These are phyloP conservation scores for Lentinula lateritia DNA, from an alignment of 768 basidiomycete species.

Conservation along the genomic window DNA sequence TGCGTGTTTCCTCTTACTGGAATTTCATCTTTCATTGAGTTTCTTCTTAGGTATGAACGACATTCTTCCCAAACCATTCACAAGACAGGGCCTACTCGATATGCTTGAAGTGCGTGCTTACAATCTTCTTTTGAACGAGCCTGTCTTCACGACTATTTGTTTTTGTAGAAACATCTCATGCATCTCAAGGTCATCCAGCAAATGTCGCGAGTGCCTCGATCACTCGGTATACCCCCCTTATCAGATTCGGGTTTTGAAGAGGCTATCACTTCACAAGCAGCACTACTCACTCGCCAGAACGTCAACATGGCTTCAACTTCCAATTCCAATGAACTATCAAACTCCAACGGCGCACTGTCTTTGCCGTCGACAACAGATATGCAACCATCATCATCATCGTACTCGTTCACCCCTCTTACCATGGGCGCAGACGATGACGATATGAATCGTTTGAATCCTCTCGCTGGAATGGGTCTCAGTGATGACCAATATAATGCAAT, in stretches of 20 bases:
- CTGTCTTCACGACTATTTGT: not conserved
- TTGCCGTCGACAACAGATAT: not conserved
- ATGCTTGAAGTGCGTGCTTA: conserved; percentile 74
- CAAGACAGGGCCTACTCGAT: conserved; percentile 83
- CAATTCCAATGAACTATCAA: conserved; percentile 7
- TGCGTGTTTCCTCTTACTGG: conserved; percentile 15
- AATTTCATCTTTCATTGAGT: not conserved
- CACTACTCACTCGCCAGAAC: conserved; percentile 4
- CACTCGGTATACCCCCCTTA: conserved; percentile 61
- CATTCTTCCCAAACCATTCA: conserved; percentile 94
- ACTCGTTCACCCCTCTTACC: conserved; percentile 7
- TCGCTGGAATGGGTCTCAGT: conserved; percentile 82
- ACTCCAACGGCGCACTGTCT: not conserved
- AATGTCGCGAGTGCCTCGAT: conserved; percentile 59
- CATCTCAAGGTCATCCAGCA: conserved; percentile 85
- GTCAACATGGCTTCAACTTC: conserved; percentile 5
- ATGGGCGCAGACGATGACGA: conserved; percentile 31
- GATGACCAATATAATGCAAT: conserved; percentile 86
- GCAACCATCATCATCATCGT: conserved; percentile 14
- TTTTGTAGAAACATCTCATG: conserved; percentile 66
- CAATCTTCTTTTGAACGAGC: not conserved
- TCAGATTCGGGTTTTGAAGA: conserved; percentile 51
- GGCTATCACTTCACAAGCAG: conserved; percentile 40
- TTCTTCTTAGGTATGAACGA: conserved; percentile 79
- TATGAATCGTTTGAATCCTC: conserved; percentile 68